Evolutionary conservation across 257 asterid species (phyloP).

Genomic region (Solanum corneliomulleri): DNA sequence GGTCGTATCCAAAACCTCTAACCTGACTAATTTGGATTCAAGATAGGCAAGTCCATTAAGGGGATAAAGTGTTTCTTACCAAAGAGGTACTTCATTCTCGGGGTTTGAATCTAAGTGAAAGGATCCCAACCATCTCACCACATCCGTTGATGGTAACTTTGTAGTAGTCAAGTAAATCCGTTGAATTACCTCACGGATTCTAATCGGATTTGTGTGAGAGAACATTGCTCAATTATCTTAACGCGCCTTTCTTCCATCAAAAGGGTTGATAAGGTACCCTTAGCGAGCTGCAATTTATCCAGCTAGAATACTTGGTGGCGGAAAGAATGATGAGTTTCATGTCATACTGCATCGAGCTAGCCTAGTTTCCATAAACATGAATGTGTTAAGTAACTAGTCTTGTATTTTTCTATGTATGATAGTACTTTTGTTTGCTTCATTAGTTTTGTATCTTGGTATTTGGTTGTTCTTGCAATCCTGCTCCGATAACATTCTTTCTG

Average conservation of each 20-base stretch:
- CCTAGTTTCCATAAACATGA: neutral
- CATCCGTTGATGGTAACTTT: neutral
- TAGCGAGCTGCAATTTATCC: neutral
- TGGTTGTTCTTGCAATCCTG: no score
- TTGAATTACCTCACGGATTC: no score
- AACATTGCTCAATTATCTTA: neutral
- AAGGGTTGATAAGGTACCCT: neutral
- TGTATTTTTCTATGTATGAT: no score
- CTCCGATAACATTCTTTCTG: no score
- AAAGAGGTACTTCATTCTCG: neutral
- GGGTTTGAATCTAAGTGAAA: neutral
- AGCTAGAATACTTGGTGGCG: neutral
- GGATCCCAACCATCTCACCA: neutral
- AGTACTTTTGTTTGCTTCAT: no score
- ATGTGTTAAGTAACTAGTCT: neutral
- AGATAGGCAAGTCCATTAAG: neutral
- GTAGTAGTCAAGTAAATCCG: neutral
- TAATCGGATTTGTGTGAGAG: neutral
- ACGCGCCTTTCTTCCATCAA: neutral
- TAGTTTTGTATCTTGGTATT: no score
- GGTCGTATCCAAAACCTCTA: no score
- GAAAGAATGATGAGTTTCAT: neutral
- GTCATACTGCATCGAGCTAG: neutral
- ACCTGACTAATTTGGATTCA: neutral
- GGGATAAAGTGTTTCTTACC: neutral